These are phyloP conservation scores for Psilocybe azurescens DNA, from an alignment of 768 basidiomycete genomes.

Conservation along the genomic window DNA sequence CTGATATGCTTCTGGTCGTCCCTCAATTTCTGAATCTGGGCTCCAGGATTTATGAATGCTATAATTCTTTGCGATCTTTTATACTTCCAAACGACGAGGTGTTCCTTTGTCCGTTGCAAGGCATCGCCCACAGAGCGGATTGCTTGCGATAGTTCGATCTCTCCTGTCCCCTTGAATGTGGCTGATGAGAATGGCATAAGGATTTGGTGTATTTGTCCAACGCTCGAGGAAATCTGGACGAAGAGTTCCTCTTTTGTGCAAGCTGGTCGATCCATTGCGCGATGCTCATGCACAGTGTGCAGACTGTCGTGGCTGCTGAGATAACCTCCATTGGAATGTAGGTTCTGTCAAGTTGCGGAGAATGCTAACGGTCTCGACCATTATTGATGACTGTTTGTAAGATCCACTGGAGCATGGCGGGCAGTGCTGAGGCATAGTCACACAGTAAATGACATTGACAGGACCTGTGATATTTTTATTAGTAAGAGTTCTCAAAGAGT, in stretches of 20 bases:
- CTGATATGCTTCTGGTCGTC: conserved; percentile 10
- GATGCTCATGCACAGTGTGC: conserved; percentile 5
- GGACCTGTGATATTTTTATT: no score
- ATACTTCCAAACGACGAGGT: conserved; percentile 7
- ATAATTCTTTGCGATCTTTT: conserved; percentile 4
- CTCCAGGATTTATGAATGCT: conserved; percentile 7
- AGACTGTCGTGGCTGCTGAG: conserved; percentile 8
- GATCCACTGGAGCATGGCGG: background rate
- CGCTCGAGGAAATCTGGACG: conserved; percentile 3
- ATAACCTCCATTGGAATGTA: conserved; percentile 6
- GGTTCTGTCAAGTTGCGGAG: background rate
- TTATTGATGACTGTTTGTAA: background rate
- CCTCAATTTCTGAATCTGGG: conserved; percentile 2
- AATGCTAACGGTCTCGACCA: background rate
- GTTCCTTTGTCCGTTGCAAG: conserved; percentile 9
- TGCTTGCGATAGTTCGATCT: background rate
- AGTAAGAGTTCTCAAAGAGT: no score
- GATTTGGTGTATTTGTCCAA: conserved; percentile 6
- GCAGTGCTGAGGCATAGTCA: no score
- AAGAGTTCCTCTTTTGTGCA: background rate
- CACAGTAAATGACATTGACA: no score
- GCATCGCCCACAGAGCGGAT: conserved; percentile 7
- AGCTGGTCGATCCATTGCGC: conserved; percentile 12
- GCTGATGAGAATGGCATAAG: conserved; percentile 3
- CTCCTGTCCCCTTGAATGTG: background rate